phyloP scores from a whole-genome alignment of 768 basidiomycete species.

The Tylopilus intermedius region DNA sequence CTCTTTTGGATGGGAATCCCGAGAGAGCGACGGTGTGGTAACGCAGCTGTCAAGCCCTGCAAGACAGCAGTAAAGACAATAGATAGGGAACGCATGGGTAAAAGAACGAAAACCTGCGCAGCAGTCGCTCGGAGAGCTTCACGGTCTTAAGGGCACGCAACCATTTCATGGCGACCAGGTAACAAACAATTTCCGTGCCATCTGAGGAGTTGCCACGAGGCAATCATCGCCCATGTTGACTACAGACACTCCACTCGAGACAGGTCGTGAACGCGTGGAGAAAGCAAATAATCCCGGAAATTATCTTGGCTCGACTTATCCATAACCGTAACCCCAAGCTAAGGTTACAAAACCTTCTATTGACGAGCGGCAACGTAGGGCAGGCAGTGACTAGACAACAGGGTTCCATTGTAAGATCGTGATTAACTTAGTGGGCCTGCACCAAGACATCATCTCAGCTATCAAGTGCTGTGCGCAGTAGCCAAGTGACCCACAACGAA shows the following conservation, averaged over 20 bases:
- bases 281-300: not conserved
- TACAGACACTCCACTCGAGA: too few species aligned
- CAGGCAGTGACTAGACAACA: too few species aligned
- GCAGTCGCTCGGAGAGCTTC: not conserved
- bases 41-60: slow-evolving; percentile 14
- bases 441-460: too few species aligned
- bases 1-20: slow-evolving; percentile 18
- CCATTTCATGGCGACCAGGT: not conserved
- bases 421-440: too few species aligned
- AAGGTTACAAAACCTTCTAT: too few species aligned
- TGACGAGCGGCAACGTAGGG: too few species aligned
- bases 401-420: too few species aligned
- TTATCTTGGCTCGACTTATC: too few species aligned
- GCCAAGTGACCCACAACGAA: too few species aligned
- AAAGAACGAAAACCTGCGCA: not conserved
- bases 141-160: slow-evolving; percentile 4
- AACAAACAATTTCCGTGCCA: not conserved
- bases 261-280: not conserved
- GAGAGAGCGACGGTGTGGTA: slow-evolving; percentile 11
- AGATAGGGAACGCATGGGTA: slow-evolving; percentile 10
- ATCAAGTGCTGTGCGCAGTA: too few species aligned
- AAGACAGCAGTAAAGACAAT: slow-evolving; percentile 5
- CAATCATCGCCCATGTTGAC: not conserved
- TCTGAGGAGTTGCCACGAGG: not conserved
- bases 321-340: too few species aligned